Evolutionary conservation across 257 asterid species (phyloP), one percentile per base, ranked within the genome.

Genomic region (Paulownia fortunei): DNA sequence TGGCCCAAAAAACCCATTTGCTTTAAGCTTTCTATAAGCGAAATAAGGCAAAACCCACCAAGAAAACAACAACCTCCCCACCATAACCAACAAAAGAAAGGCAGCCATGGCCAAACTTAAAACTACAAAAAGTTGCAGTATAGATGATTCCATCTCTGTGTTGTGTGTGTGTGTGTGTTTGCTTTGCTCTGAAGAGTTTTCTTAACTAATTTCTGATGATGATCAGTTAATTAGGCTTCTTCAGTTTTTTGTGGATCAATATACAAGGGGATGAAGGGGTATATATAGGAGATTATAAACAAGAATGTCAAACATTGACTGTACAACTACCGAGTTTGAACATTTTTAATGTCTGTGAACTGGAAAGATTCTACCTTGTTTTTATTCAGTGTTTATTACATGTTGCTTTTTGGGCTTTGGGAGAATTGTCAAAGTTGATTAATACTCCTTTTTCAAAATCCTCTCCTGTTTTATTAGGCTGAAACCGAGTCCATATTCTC

Each of bases 1-100:
- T 13, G 99, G 99, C 44, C 99, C 99, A 0, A 76, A 65, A 79
- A 95, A 90, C n/a, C 99, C 99, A 84, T 90, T 91, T 21, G 83
- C 79, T 76, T 72, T 84, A 3, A 95, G 88, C 82, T 86, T 90
- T 54, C 69, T 34, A n/a, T 86, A 70, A 6, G 74, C 78, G 27
- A 83, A 69, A 74, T 34, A 69, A 19, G 99, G 99, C 76, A 73
- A 18, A 78, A 95, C 63, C 89, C 90, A 95, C 85, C 88, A 91
- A 3, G 81, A 81, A 71, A 89, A 59, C 19, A 84, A 1, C 21
- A 91, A 18, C 24, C 66, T 84, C 11, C 80, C 86, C 19, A 81
- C 12, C 76, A 86, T 7, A 41, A 82, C 24, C 21, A 76, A 9
- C 11, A 83, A 12, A 41, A 87, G n/a, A 74, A 70, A 11, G 4